These are phyloP conservation scores for Vigna reflexopilosa DNA, from an alignment of 306 rosid species.

Conservation along the genomic window DNA sequence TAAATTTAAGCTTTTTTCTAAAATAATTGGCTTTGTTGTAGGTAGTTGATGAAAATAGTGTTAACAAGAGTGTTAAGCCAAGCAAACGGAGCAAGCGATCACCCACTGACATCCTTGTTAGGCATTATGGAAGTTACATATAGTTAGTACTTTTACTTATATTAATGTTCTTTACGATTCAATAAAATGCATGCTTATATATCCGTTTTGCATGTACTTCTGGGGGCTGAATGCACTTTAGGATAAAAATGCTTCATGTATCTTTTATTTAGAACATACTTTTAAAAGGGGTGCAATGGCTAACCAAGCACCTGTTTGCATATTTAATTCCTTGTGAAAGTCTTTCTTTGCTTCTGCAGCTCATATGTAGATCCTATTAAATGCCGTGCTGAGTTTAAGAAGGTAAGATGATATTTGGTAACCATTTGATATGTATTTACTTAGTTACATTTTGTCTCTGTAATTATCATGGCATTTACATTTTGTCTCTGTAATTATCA, in stretches of 20 bases:
- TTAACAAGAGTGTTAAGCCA: conserved; percentile 47
- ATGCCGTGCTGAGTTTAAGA: conserved; percentile 61
- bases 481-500: conserved; percentile 16
- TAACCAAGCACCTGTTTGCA: not conserved
- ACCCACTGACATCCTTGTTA: conserved; percentile 57
- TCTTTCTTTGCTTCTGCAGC: conserved; percentile 52
- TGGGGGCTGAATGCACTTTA: not conserved
- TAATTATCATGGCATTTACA: conserved; percentile 21
- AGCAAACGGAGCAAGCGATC: conserved; percentile 23
- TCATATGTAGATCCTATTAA: conserved; percentile 64
- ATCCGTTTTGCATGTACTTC: not conserved
- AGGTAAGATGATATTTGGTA: conserved; percentile 49
- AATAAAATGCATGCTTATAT: not conserved
- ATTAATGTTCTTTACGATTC: conserved; percentile 5
- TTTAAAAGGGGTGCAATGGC: not conserved
- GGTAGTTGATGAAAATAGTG: conserved; percentile 63
- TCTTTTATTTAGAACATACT: not conserved
- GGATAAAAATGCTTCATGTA: not conserved
- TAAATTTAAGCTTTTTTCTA: not conserved
- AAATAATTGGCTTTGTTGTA: conserved; percentile 44
- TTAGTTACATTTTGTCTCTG: not conserved
- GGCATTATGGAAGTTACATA: conserved; percentile 73
- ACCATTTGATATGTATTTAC: conserved; percentile 20
- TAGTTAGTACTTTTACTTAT: conserved; percentile 51
- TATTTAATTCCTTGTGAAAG: conserved; percentile 11